Evolutionary conservation across 441 rosid genomes (phyloP).

Genomic region (Dalechampia spathulata): DNA sequence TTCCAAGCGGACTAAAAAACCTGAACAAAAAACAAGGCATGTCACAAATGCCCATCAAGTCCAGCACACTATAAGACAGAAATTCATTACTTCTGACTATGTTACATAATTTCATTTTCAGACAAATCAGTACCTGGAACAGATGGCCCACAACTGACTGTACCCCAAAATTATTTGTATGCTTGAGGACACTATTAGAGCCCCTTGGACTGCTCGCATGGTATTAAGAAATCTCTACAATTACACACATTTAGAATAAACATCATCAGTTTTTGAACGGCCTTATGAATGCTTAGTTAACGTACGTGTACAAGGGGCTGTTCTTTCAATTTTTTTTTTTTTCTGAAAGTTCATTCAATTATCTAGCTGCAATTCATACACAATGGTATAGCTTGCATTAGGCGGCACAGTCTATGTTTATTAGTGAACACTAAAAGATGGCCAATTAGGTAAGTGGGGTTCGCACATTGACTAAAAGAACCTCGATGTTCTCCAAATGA

Average conservation of each 20-base stretch:
- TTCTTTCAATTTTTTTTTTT: too few species aligned
- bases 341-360: too few species aligned
- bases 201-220: constrained; percentile 99
- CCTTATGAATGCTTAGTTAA: too few species aligned
- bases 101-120: constrained; percentile 1
- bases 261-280: not conserved
- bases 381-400: too few species aligned
- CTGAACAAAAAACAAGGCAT: constrained; percentile 37
- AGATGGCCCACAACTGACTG: constrained; percentile 96
- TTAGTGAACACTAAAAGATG: not conserved
- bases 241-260: constrained; percentile 3
- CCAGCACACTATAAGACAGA: not conserved
- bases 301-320: too few species aligned
- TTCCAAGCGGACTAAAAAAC: constrained; percentile 97
- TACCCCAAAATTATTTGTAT: constrained; percentile 91
- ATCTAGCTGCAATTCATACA: too few species aligned
- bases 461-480: constrained; percentile 27
- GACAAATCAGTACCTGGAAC: constrained; percentile 65
- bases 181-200: constrained; percentile 92
- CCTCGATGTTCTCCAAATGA: constrained; percentile 10
- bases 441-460: constrained; percentile 23
- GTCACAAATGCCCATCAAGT: not conserved
- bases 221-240: constrained; percentile 80
- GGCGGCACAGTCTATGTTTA: too few species aligned
- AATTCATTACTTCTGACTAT: not conserved